Conservation (phyloP, 805 yeast species). For the Kuraishia ogatae region DNA sequence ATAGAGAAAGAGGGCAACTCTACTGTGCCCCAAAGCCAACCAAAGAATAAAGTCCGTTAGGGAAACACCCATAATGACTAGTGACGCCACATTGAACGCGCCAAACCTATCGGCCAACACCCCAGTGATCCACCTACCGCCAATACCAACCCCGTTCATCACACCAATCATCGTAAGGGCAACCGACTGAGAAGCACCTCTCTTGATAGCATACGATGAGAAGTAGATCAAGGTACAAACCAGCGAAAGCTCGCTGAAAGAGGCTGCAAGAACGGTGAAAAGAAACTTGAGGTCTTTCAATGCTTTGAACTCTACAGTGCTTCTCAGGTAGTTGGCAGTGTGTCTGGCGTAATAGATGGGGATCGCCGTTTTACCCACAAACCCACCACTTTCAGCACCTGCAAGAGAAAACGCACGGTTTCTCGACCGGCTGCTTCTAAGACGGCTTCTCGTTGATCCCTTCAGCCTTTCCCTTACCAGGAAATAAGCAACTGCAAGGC, state of each 20-base stretch:
- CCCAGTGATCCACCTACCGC: slow-evolving; percentile 39
- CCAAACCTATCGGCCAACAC: slow-evolving; percentile 36
- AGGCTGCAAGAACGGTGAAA: slow-evolving; percentile 28
- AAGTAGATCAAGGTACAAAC: slow-evolving; percentile 32
- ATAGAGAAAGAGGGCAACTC: slow-evolving; percentile 37
- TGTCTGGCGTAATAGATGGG: neutral
- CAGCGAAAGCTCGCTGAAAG: slow-evolving; percentile 30
- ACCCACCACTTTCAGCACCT: neutral
- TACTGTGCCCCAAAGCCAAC: slow-evolving; percentile 50
- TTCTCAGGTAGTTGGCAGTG: slow-evolving; percentile 3
- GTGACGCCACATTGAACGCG: slow-evolving; percentile 30
- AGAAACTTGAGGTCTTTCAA: slow-evolving; percentile 29
- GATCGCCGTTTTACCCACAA: neutral
- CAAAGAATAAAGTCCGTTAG: slow-evolving; percentile 41
- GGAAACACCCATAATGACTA: slow-evolving; percentile 29
- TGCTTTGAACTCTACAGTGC: slow-evolving; percentile 18
- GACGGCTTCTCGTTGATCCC: slow-evolving; percentile 4
- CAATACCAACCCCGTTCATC: slow-evolving; percentile 32
- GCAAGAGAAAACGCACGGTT: neutral
- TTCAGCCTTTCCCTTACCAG: slow-evolving; percentile 28
- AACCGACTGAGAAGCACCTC: slow-evolving; percentile 29
- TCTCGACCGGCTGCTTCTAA: neutral
- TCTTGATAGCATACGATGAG: slow-evolving; percentile 33
- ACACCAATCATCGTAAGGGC: slow-evolving; percentile 35
- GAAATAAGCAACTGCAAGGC: slow-evolving; percentile 19